Conservation (phyloP, 2,329 filamentous ascomycete species). For the Alternaria novae-zelandiae region DNA sequence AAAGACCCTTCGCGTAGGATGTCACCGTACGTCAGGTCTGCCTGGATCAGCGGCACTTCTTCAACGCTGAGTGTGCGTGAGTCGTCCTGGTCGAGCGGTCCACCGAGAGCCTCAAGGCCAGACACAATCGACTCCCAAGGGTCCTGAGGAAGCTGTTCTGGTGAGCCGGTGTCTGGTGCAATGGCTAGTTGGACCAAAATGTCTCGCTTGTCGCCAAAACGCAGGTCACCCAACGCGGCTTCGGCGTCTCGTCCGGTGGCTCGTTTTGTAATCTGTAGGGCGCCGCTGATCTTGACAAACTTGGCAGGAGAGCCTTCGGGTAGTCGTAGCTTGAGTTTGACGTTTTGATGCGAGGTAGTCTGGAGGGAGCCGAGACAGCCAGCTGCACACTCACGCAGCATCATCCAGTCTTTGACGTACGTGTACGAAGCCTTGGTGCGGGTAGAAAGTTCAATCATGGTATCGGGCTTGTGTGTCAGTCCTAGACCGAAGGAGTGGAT, state of each 20-base stretch:
- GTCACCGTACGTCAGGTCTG: slow-evolving; percentile 91
- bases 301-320: slow-evolving; percentile 97
- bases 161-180: slow-evolving; percentile 78
- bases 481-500: slow-evolving; percentile 97
- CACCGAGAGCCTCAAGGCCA: slow-evolving; percentile 89
- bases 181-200: slow-evolving; percentile 83
- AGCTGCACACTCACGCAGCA: slow-evolving; percentile 94
- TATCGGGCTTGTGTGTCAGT: slow-evolving; percentile 97
- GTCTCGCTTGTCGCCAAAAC: slow-evolving; percentile 89
- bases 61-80: slow-evolving; percentile 85
- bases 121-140: slow-evolving; percentile 98
- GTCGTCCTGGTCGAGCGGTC: slow-evolving; percentile 84
- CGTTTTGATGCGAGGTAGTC: slow-evolving; percentile 96
- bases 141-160: slow-evolving; percentile 88
- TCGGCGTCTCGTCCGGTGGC: slow-evolving; percentile 94
- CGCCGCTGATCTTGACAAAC: slow-evolving; percentile 98
- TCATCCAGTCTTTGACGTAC: slow-evolving; percentile 99
- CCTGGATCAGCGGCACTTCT: slow-evolving; percentile 93
- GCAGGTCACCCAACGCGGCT: slow-evolving; percentile 85
- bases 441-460: slow-evolving; percentile 96
- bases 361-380: slow-evolving; percentile 92
- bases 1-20: slow-evolving; percentile 87
- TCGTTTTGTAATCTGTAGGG: slow-evolving; percentile 93
- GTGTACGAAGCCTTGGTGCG: slow-evolving; percentile 96
- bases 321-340: slow-evolving; percentile 90